phyloP scores from a whole-genome alignment of 768 basidiomycete genomes.

The Leccinum aurantiacum region DNA sequence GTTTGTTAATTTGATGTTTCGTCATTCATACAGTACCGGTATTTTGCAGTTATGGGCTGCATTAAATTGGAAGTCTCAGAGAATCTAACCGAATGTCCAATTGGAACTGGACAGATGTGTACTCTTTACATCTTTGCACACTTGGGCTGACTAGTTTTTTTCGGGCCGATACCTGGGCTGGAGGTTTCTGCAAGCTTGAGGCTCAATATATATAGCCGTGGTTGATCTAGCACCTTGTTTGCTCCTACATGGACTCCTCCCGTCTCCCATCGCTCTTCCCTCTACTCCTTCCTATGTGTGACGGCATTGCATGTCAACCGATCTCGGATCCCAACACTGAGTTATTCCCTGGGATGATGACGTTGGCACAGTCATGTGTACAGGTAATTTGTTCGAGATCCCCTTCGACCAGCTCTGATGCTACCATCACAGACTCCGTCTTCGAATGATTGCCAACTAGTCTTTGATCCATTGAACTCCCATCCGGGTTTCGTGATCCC shows the following conservation, averaged over 20 bases:
- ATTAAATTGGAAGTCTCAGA: not conserved
- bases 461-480: not conserved
- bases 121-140: not conserved
- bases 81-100: not conserved
- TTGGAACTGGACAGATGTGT: not conserved
- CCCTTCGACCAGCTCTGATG: not conserved
- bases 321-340: not conserved
- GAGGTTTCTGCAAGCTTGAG: not conserved
- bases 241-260: not conserved
- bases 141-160: not conserved
- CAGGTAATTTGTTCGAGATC: conserved; percentile 1
- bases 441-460: not conserved
- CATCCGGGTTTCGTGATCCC: not conserved
- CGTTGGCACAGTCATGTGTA: not conserved
- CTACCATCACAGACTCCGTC: not conserved
- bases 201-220: conserved; percentile 5
- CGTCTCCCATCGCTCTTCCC: not conserved
- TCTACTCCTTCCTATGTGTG: not conserved
- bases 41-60: not conserved
- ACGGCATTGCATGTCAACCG: not conserved
- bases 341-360: not conserved
- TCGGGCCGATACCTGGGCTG: not conserved
- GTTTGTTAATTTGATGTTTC: not conserved
- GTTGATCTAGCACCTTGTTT: not conserved
- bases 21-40: not conserved